Evolutionary conservation across 2,329 filamentous ascomycete species (phyloP), one percentile per base, ranked within the genome.

Genomic region (Simplicillium sp.): DNA sequence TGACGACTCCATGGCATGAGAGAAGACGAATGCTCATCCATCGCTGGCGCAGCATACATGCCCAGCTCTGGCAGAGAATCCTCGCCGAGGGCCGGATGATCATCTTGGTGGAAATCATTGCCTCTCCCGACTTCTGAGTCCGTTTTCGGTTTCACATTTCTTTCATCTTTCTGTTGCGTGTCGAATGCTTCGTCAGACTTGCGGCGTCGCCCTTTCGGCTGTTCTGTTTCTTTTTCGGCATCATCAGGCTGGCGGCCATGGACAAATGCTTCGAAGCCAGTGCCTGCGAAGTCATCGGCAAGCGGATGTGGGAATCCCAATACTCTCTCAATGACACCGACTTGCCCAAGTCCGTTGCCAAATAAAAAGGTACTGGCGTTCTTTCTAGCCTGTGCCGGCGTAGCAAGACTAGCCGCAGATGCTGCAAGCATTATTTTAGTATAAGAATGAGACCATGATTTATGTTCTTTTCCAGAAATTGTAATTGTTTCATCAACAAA

Each of bases 1-100:
- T 53, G 46, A 3, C 67, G 68, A 45, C 70, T 73, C 73, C 73
- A 76, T 4, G 73, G 73, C 53, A 70, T 60, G 42, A 71, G 56
- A 13, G 66, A 68, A 3, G 68, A 72, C 1, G 69, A 72, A 36
- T 75, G 73, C 40, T 81, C 75, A 44, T 94, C 84, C 40, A 92
- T 71, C 7, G 76, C 73, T 1, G 75, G 71, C 1, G 69, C 74
- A 1, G 75, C 82, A 34, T 85, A 77, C 60, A 86, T 77, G 15
- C 81, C 84, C 17, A 86, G 59, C 57, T 94, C 87, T 15, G 82
- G 61, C 37, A 64, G 57, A 1, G 59, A 57, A 14, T 69, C 61
- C 15, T 67, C 57, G n/a, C 59, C 60, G 7, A 64, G 49, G 2
- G 60, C 52, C 8, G 58, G 36, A 3, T 53, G 47, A 0, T 56